Conservation (phyloP, 345 rosid genomes). For the rapeseed (Brassica napus) region Da-Ae NC_063441.1:18265001-18265500, state of each 20-base stretch:
- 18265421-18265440: slow-evolving; percentile 92
- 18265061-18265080: slow-evolving; percentile 81
- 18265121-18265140: slow-evolving; percentile 77
- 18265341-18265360: slow-evolving; percentile 85
- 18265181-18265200: slow-evolving; percentile 77
- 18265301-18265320: slow-evolving; percentile 87
- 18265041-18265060: slow-evolving; percentile 77
- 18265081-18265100: slow-evolving; percentile 93
- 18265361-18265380: slow-evolving; percentile 92
- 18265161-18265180: slow-evolving; percentile 81
- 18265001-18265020: slow-evolving; percentile 57
- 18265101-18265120: slow-evolving; percentile 67
- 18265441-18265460: slow-evolving; percentile 93
- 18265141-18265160: slow-evolving; percentile 90
- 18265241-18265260: slow-evolving; percentile 87
- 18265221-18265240: slow-evolving; percentile 56
- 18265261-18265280: slow-evolving; percentile 91
- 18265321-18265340: slow-evolving; percentile 99
- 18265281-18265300: slow-evolving; percentile 90
- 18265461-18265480: slow-evolving; percentile 92
- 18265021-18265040: slow-evolving; percentile 92
- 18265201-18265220: slow-evolving; percentile 82
- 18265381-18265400: slow-evolving; percentile 94
- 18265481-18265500: slow-evolving; percentile 82
- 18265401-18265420: slow-evolving; percentile 94